A percentile compares a stretch with the other conserved stretches of the same genome.
Conservation (phyloP, 768 basidiomycete species). For the Cyclocybe aegerita region DNA sequence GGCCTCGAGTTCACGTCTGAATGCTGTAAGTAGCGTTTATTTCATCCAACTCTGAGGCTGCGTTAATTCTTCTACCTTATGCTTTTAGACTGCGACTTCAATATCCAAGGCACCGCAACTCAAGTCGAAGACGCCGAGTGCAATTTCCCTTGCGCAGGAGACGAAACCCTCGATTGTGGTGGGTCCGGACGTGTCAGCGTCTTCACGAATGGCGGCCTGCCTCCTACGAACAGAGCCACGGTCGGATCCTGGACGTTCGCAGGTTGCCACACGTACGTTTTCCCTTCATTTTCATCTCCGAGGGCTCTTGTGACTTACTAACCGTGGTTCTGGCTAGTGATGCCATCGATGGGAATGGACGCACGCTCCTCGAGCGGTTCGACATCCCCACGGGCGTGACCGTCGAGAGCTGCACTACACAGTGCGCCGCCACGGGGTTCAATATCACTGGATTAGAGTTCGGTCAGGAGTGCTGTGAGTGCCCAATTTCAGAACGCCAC, state of each 20-base stretch:
- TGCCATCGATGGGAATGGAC: constrained; percentile 4
- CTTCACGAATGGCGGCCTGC: constrained; percentile 12
- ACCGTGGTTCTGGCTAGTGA: constrained; percentile 2
- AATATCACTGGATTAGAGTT: constrained; percentile 12
- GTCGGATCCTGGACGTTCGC: constrained; percentile 13
- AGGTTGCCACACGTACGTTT: constrained; percentile 15
- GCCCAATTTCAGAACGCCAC: no score
- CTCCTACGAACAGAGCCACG: constrained; percentile 11
- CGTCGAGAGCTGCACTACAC: constrained; percentile 12
- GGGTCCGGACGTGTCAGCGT: constrained; percentile 12
- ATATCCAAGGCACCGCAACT: constrained; percentile 19
- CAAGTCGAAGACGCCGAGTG: constrained; percentile 11
- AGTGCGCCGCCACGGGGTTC: constrained; percentile 7
- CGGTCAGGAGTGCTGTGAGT: constrained; percentile 16
- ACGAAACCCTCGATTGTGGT: constrained; percentile 12
- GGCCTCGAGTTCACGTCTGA: constrained; percentile 19
- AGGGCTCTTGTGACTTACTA: background rate
- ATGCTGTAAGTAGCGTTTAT: constrained; percentile 15
- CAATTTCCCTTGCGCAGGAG: constrained; percentile 16
- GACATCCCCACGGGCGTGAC: constrained; percentile 10
- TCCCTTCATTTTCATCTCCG: background rate
- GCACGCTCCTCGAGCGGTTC: constrained; percentile 13
- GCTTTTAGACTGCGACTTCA: constrained; percentile 18
- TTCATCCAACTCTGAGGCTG: background rate
- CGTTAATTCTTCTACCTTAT: background rate